phyloP scores from a whole-genome alignment of 306 rosid genomes.

The Dryas octopetala region DNA sequence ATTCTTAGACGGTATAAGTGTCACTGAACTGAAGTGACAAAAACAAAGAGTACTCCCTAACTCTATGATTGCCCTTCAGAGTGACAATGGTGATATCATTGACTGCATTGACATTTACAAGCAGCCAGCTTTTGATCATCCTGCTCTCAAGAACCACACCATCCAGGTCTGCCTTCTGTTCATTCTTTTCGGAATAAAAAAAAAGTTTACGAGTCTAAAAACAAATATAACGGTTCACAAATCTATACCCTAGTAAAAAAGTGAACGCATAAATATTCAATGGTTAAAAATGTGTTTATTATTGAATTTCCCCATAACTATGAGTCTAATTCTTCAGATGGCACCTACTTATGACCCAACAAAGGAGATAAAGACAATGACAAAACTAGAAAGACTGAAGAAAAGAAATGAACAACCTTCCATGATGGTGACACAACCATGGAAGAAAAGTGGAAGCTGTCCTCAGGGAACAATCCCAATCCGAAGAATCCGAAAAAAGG shows the following conservation, averaged over 20 bases:
- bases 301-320: too few relatives aligned
- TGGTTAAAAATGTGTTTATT: too few relatives aligned
- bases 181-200: too few relatives aligned
- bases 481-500: slow-evolving; percentile 44
- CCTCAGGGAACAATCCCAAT: slow-evolving; percentile 64
- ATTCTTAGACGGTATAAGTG: neutral
- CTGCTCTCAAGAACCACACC: slow-evolving; percentile 46
- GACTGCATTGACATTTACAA: slow-evolving; percentile 54
- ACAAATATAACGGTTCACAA: too few relatives aligned
- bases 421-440: slow-evolving; percentile 38
- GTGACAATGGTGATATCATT: slow-evolving; percentile 69
- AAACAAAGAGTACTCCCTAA: neutral
- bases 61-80: slow-evolving; percentile 34
- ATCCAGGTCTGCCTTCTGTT: slow-evolving; percentile 40
- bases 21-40: too few relatives aligned
- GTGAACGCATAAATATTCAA: too few relatives aligned
- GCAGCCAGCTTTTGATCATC: slow-evolving; percentile 66
- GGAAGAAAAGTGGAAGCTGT: slow-evolving; percentile 67
- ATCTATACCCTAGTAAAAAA: too few relatives aligned
- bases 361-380: neutral
- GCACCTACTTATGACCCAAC: slow-evolving; percentile 31
- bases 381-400: neutral
- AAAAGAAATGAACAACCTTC: neutral
- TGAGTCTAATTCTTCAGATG: slow-evolving; percentile 28
- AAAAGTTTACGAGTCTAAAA: too few relatives aligned